These are phyloP conservation scores for Haberlea rhodopensis DNA, from an alignment of 257 asterid genomes.

Conservation along the genomic window DNA sequence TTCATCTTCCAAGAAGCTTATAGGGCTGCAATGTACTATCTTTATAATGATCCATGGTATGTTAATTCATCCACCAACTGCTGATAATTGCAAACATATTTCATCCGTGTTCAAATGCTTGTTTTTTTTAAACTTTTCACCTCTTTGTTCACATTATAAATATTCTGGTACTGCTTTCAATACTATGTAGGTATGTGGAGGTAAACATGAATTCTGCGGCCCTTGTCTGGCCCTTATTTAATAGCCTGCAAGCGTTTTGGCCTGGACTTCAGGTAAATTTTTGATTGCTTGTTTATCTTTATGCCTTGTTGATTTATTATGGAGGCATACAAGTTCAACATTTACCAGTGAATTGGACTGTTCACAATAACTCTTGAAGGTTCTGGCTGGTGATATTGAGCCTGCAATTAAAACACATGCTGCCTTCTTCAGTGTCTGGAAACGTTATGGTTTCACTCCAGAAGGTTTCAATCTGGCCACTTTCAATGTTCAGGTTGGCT, in stretches of 20 bases:
- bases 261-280: slow-evolving; percentile 94
- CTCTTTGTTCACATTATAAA: background rate
- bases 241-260: slow-evolving; percentile 99
- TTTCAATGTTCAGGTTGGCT: slow-evolving; percentile 73
- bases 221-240: slow-evolving; percentile 96
- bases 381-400: slow-evolving; percentile 95
- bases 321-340: slow-evolving; percentile 2
- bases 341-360: slow-evolving; percentile 24
- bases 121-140: slow-evolving; percentile 11
- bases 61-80: slow-evolving; percentile 23
- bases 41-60: slow-evolving; percentile 92
- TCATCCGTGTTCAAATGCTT: slow-evolving; percentile 13
- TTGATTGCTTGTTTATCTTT: slow-evolving; percentile 9
- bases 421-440: slow-evolving; percentile 98
- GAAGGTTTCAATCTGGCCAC: slow-evolving; percentile 98
- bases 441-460: slow-evolving; percentile 92
- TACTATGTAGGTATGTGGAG: slow-evolving; percentile 80
- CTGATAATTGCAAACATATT: slow-evolving; percentile 15
- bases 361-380: slow-evolving; percentile 51
- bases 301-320: slow-evolving; percentile 8
- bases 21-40: slow-evolving; percentile 87
- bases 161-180: slow-evolving; percentile 11
- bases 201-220: slow-evolving; percentile 98
- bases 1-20: slow-evolving; percentile 97
- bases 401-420: slow-evolving; percentile 94